Evolutionary conservation across 345 rosid species (phyloP), one percentile per base, ranked within the genome.

Genomic region (Euphorbia lathyris): DNA sequence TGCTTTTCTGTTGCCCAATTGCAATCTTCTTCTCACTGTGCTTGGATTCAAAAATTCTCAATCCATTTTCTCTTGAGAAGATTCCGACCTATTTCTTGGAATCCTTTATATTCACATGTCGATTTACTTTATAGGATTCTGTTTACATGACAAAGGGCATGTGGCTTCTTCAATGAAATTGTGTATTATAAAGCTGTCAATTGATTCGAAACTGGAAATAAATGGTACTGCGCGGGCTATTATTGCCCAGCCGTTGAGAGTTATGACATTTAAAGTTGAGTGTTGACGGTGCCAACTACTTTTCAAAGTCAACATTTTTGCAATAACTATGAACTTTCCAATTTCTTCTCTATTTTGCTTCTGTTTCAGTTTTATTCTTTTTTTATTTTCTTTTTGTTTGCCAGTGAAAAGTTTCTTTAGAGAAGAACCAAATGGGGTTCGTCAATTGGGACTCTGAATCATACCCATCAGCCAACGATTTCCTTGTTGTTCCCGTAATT

Each of bases 401-500:
- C 3, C 30, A 11, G 9, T 23, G 61, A 20, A 3, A 1, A 58
- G 9, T 26, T 55, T 51, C 34, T 55, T 5, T 10, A 19, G 56
- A 22, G 19, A 22, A 10, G 56, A 48, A 19, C 25, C 29, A 43
- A 30, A 71, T 72, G 85, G 67, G 73, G 36, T 67, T 66, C 38
- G 27, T 82, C 29, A 72, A 80, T 47, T 81, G 85, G 86, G 84
- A 74, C 43, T 69, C 71, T 4, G 89, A 83, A 64, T 83, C 89
- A 0, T 75, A 81, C 67, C 81, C 86, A 19, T 67, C 32, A 7
- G 69, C 50, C 57, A 45, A 7, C 19, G 83, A 85, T 67, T 79
- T 83, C 68, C 12, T 55, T 1, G 72, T 38, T 5, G 58, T 85
- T 72, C 83, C 85, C 1, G 26, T 83, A 47, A 73, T 83, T 45